These are phyloP conservation scores for Zasmidium angulare DNA, from an alignment of 2,329 filamentous ascomycete species.

Conservation along the genomic window DNA sequence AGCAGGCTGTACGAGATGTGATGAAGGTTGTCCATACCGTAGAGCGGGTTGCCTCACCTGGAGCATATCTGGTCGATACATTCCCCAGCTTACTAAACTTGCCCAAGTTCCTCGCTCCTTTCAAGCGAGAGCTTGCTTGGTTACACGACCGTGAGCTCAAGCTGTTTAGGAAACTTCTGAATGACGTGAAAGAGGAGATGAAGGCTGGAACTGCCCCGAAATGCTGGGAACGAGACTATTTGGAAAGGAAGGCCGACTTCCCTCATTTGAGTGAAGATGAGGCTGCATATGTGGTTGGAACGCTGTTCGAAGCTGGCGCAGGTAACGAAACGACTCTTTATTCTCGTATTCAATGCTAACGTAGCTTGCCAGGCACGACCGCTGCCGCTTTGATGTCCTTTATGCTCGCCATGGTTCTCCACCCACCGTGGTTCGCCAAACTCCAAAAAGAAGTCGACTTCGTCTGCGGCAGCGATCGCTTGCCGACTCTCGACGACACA, in stretches of 20 bases:
- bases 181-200: slow-evolving; percentile 34
- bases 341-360: background rate
- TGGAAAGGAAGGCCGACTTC: slow-evolving; percentile 24
- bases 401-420: slow-evolving; percentile 31
- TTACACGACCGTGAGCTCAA: slow-evolving; percentile 30
- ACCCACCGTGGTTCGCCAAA: slow-evolving; percentile 23
- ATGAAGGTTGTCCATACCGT: slow-evolving; percentile 37
- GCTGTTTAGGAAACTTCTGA: slow-evolving; percentile 32
- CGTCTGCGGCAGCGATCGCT: slow-evolving; percentile 42
- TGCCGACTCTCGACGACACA: slow-evolving; percentile 54
- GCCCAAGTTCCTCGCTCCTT: slow-evolving; percentile 32
- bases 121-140: slow-evolving; percentile 30
- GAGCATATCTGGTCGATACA: slow-evolving; percentile 38
- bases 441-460: slow-evolving; percentile 39
- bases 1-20: slow-evolving; percentile 33
- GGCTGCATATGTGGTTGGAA: slow-evolving; percentile 35
- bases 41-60: slow-evolving; percentile 39
- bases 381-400: slow-evolving; percentile 34
- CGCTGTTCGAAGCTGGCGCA: slow-evolving; percentile 34
- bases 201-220: slow-evolving; percentile 14
- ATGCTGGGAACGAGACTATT: slow-evolving; percentile 28
- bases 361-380: slow-evolving; percentile 25
- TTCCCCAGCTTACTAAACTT: slow-evolving; percentile 33
- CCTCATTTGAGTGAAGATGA: slow-evolving; percentile 28
- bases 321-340: background rate